Percentiles rank a stretch among this genome's conserved stretches.
phyloP scores from a whole-genome alignment of 2,329 filamentous ascomycete genomes.

The Penicillium sp. region DNA sequence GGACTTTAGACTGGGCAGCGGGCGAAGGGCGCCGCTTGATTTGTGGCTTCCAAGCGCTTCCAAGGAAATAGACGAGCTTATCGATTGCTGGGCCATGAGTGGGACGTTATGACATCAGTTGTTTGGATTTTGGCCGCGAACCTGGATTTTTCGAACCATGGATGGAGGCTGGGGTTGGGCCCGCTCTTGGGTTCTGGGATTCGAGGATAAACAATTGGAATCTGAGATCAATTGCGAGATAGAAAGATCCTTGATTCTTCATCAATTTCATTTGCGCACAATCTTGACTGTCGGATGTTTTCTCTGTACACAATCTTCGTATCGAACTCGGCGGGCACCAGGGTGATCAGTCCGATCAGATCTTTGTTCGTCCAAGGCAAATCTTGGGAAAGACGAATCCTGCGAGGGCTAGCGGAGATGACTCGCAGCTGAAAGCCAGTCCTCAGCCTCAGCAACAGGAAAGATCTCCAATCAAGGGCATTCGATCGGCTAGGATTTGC shows the following conservation, averaged over 20 bases:
- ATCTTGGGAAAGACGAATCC: conserved; percentile 3
- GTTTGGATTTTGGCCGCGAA: not conserved
- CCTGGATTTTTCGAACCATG: conserved; percentile 10
- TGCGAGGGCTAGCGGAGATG: conserved; percentile 14
- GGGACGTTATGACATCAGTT: conserved; percentile 8
- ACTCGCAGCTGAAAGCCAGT: conserved; percentile 16
- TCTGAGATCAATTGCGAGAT: not conserved
- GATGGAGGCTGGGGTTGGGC: conserved; percentile 3
- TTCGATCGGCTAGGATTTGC: conserved; percentile 16
- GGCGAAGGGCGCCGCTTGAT: conserved; percentile 31
- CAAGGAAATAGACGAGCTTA: conserved; percentile 1
- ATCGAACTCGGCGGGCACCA: not conserved
- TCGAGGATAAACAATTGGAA: not conserved
- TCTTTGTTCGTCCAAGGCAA: not conserved
- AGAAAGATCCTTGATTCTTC: not conserved
- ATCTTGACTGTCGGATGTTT: not conserved
- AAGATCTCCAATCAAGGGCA: not conserved
- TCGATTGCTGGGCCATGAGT: not conserved
- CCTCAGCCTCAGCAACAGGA: not conserved
- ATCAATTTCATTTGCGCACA: not conserved
- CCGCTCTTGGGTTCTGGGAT: not conserved
- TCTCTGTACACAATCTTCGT: not conserved
- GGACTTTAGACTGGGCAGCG: conserved; percentile 36
- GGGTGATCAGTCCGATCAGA: not conserved
- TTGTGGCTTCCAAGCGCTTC: too few species aligned